A percentile compares a stretch with the other conserved stretches of the same genome.
Evolutionary conservation across 2,329 filamentous ascomycete species (phyloP).

Genomic region (Tothia fuscella): DNA sequence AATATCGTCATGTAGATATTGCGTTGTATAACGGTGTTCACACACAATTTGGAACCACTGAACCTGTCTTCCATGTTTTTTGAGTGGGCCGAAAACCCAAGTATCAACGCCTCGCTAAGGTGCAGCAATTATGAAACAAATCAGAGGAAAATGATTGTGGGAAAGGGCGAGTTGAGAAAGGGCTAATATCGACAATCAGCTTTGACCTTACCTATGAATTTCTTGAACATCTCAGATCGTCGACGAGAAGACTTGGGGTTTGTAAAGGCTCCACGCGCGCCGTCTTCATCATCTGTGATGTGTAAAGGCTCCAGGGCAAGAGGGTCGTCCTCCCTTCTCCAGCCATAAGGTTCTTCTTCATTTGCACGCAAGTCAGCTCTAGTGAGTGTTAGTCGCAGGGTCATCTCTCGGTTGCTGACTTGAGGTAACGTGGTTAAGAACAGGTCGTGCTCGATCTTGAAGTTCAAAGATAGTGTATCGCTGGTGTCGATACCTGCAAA

Average conservation of each 20-base stretch:
- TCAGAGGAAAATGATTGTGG: too few species aligned
- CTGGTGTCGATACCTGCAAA: slow-evolving; percentile 4
- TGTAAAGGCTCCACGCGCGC: slow-evolving; percentile 34
- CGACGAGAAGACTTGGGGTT: slow-evolving; percentile 26
- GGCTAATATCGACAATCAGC: too few species aligned
- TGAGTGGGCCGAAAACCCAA: too few species aligned
- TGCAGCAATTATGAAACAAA: too few species aligned
- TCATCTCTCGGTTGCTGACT: slow-evolving; percentile 72
- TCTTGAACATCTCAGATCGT: slow-evolving; percentile 19
- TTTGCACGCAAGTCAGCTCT: slow-evolving; percentile 71
- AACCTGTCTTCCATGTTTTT: too few species aligned
- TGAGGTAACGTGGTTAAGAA: slow-evolving; percentile 30
- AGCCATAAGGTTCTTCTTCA: slow-evolving; percentile 61
- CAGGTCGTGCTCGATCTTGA: slow-evolving; percentile 5
- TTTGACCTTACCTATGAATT: slow-evolving; percentile 26
- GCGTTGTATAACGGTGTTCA: too few species aligned
- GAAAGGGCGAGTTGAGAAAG: too few species aligned
- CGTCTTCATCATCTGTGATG: slow-evolving; percentile 34
- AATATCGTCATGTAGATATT: too few species aligned
- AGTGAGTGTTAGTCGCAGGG: slow-evolving; percentile 88
- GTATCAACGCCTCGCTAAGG: too few species aligned
- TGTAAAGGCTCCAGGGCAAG: slow-evolving; percentile 43
- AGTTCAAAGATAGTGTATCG: slow-evolving; percentile 7
- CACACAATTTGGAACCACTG: too few species aligned
- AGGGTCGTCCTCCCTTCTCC: slow-evolving; percentile 37